These are phyloP conservation scores for Madurella fahalii DNA, from an alignment of 2,329 filamentous ascomycete genomes.

Conservation along the genomic window DNA sequence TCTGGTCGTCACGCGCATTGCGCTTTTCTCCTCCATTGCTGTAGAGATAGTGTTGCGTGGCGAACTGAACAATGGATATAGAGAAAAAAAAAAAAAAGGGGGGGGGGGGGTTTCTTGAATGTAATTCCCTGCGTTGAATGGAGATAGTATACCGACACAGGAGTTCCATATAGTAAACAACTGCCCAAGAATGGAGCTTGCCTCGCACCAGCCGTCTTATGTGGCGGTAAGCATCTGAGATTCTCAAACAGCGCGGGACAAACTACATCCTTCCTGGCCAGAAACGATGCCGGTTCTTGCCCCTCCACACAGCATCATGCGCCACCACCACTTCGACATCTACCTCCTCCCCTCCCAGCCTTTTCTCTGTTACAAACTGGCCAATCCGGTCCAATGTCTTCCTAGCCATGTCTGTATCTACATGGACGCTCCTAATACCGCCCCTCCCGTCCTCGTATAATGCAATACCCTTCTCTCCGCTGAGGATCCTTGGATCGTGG, in stretches of 20 bases:
- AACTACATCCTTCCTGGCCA: slow-evolving; percentile 29
- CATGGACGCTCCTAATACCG: slow-evolving; percentile 45
- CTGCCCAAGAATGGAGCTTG: too few relatives aligned
- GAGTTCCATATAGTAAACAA: too few relatives aligned
- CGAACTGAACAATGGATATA: too few relatives aligned
- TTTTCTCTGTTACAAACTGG: slow-evolving; percentile 32
- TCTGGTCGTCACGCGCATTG: too few relatives aligned
- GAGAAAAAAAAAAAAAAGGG: too few relatives aligned
- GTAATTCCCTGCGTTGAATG: too few relatives aligned
- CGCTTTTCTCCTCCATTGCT: too few relatives aligned
- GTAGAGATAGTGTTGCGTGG: too few relatives aligned
- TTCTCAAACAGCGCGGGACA: not conserved
- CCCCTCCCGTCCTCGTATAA: slow-evolving; percentile 45
- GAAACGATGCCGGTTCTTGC: slow-evolving; percentile 33
- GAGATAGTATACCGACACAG: too few relatives aligned
- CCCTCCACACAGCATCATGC: slow-evolving; percentile 47
- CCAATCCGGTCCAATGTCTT: slow-evolving; percentile 40
- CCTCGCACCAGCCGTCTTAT: too few relatives aligned
- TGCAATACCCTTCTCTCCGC: slow-evolving; percentile 49
- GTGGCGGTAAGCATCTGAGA: too few relatives aligned
- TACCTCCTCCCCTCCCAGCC: slow-evolving; percentile 16
- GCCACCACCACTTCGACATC: slow-evolving; percentile 48
- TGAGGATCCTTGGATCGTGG: slow-evolving; percentile 48
- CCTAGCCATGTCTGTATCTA: slow-evolving; percentile 42
- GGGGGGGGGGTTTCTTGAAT: too few relatives aligned